A percentile compares a stretch with the other conserved stretches of the same genome.
Evolutionary conservation across 495 filamentous ascomycete species (phyloP).

Genomic region (Trichocladium uniseriatum): DNA sequence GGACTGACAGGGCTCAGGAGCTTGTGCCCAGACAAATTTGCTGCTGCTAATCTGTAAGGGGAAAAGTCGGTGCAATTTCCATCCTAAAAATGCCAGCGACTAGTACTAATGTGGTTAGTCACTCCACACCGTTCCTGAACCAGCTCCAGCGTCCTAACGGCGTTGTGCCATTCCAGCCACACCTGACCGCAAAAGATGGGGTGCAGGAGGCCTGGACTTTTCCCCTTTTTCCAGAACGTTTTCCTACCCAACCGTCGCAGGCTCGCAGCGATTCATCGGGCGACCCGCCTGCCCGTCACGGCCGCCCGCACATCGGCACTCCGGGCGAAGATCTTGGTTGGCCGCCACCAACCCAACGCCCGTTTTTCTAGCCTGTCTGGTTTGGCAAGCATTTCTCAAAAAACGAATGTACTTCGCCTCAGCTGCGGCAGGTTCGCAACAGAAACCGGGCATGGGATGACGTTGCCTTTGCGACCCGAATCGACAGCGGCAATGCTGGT

Average conservation of each 20-base stretch:
- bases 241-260: not conserved
- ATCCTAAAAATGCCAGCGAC: constrained; percentile 15
- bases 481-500: too few species aligned
- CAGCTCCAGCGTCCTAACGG: constrained; percentile 12
- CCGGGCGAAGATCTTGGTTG: too few species aligned
- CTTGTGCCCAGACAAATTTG: constrained; percentile 1
- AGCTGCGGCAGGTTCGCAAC: too few species aligned
- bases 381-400: too few species aligned
- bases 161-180: constrained; percentile 9
- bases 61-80: not conserved
- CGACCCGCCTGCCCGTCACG: too few species aligned
- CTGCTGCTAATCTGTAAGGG: not conserved
- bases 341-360: too few species aligned
- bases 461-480: too few species aligned
- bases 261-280: not conserved
- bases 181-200: constrained; percentile 13
- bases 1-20: constrained; percentile 7
- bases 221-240: constrained; percentile 20
- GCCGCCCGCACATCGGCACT: too few species aligned
- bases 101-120: constrained; percentile 10
- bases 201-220: constrained; percentile 3
- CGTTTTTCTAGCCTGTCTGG: too few species aligned
- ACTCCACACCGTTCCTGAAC: constrained; percentile 10
- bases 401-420: too few species aligned
- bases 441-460: too few species aligned